Evolutionary conservation across 169 alveolate genomes (phyloP), one percentile per base, ranked within the genome.

Genomic region (Babesia divergens): DNA sequence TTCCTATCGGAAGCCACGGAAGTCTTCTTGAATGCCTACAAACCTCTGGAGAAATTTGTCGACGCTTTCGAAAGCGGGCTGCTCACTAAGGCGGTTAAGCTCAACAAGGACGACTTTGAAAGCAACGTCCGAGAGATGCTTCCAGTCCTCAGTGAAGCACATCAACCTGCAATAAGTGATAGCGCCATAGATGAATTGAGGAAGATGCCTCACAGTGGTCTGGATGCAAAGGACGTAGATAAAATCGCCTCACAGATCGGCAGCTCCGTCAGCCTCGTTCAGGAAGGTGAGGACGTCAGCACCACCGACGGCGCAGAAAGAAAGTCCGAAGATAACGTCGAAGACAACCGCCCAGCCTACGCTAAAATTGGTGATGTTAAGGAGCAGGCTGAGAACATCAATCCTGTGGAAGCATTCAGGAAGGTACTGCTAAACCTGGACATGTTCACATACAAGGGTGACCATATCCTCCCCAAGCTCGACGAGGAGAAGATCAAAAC

Each of bases 11-110:
- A n/a, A 9, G 0, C 85, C n/a, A 58, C 82, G n/a, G 50, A 51
- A 32, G 80, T 49, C 2, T 76, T 76, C 66, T 18, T 76, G 71
- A 26, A 76, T 31, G 85, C 85, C 13, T 76, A 76, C 69, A 52
- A 62, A 43, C 85, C 85, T 0, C 22, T 76, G 55, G 74, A 11
- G 9, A 52, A 20, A n/a, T 28, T 76, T 6, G 50, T 76, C 14
- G 34, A 40, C 6, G 65, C 28, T 40, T 35, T 76, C 35, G 60
- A 66, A 29, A 20, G 40, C 38, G 16, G 29, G 47, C 11, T 76
- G 6, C 60, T 70, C 6, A 29, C 42, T 55, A 34, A 64, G 29
- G 72, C 67, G 20, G 0, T 55, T 13, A 60, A 67, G 22, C 35
- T 76, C 43, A 31, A 49, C 46, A 59, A 76, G 54, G 64, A 51